Base-by-base conservation (phyloP, 352 stramenopile genomes). In the Lagenidium sp. region DNA sequence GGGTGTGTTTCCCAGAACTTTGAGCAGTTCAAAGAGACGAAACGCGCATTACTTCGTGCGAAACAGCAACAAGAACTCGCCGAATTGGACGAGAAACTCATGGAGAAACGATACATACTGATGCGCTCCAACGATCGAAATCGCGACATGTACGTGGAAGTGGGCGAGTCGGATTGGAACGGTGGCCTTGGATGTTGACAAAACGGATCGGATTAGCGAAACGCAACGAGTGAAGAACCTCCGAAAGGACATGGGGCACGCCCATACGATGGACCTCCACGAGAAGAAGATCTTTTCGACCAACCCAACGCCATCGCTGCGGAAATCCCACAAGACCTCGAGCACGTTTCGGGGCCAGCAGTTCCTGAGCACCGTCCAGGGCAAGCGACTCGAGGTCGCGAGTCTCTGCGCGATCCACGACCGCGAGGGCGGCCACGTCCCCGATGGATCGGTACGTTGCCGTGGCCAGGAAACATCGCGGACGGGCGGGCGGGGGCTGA, bases 331-430 rank as follows among this genome's bases (percentile, higher is more conserved):
- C 44, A 23, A 46, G 8, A 85, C 73, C 22, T 64, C 76, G 4
- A 75, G 68, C 43, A 79, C 66, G 11, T 86, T 68, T 18, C 70
- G 73, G 40, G 76, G 76, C 1, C 73, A 89, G 60, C 76, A 86
- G 41, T 44, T 89, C 1, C 59, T 89, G 6, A 71, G 70, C 47
- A 80, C 62, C 0, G 73, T 89, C 29, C 73, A 84, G 50, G 76
- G 73, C 36, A 80, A 79, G 35, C 73, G 76, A 0, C 68, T 89
- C 15, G 61, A 85, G 58, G 73, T 89, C 56, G 58, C 67, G 16
- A 85, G 68, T 39, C 62, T 89, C 16, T 89, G 73, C 44, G 42
- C 58, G 13, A 59, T 85, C 28, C 76, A 89, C 50, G 66, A 84
- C 47, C 43, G 47, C 13, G 76, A 89, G 48, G 55, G 68, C 29